These are phyloP conservation scores for Blastomyces parvus DNA, from an alignment of 2,329 filamentous ascomycete species.

Conservation along the genomic window DNA sequence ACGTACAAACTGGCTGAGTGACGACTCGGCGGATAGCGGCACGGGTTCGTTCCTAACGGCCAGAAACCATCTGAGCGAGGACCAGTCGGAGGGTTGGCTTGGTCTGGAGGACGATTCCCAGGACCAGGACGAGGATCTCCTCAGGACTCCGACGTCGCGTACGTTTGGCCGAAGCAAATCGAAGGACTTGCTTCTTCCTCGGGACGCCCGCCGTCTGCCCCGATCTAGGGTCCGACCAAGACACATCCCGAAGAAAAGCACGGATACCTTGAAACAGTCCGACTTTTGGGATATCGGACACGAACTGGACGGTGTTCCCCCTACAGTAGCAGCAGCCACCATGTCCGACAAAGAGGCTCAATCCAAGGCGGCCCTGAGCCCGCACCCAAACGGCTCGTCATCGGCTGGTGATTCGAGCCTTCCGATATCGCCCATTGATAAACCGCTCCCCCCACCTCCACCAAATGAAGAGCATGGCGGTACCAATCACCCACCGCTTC, in stretches of 20 bases:
- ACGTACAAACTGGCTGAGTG: slow-evolving; percentile 73
- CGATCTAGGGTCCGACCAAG: slow-evolving; percentile 23
- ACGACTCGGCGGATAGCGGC: slow-evolving; percentile 63
- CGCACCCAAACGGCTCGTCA: slow-evolving; percentile 2
- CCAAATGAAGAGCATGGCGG: slow-evolving; percentile 16
- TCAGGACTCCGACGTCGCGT: slow-evolving; percentile 31
- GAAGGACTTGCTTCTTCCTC: slow-evolving; percentile 4
- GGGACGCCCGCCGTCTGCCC: background rate
- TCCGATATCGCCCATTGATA: slow-evolving; percentile 27
- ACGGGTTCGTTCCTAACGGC: slow-evolving; percentile 51
- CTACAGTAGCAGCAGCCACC: slow-evolving; percentile 21
- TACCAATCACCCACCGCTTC: slow-evolving; percentile 10
- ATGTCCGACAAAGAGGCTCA: slow-evolving; percentile 26
- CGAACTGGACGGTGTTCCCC: slow-evolving; percentile 28
- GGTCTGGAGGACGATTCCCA: slow-evolving; percentile 32
- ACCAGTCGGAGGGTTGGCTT: slow-evolving; percentile 36
- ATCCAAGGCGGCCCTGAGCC: slow-evolving; percentile 14
- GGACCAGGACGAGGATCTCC: slow-evolving; percentile 30
- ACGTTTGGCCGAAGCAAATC: slow-evolving; percentile 10
- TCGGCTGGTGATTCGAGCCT: slow-evolving; percentile 9
- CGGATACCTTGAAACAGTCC: slow-evolving; percentile 36
- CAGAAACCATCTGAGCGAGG: slow-evolving; percentile 33
- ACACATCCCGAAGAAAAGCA: slow-evolving; percentile 30
- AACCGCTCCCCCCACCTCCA: slow-evolving; percentile 33
- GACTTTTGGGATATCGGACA: slow-evolving; percentile 39